phyloP scores from a whole-genome alignment of 176 grass and related monocot genomes.

The Areca catechu region DNA sequence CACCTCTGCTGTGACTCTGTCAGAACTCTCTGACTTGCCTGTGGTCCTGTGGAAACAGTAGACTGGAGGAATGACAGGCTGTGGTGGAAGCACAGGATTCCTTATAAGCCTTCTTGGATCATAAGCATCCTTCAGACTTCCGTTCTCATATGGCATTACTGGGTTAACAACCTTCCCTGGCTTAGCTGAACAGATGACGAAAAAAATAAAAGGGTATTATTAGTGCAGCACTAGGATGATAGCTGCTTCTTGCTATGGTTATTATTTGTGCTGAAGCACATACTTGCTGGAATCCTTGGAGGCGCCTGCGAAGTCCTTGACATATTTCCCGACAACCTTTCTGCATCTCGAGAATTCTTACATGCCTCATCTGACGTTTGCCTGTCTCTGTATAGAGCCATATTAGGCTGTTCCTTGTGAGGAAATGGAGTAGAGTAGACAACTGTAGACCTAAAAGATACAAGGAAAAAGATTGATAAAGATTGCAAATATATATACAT shows the following conservation, averaged over 20 bases:
- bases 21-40: conserved; percentile 41
- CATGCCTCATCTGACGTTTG: conserved; percentile 36
- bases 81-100: conserved; percentile 46
- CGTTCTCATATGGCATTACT: conserved; percentile 65
- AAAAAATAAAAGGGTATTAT: not conserved
- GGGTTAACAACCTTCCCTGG: conserved; percentile 74
- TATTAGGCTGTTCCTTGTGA: conserved; percentile 49
- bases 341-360: conserved; percentile 28
- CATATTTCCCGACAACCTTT: conserved; percentile 23
- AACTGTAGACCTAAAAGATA: conserved; percentile 65
- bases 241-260: not conserved
- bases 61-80: conserved; percentile 51
- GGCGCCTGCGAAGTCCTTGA: conserved; percentile 40
- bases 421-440: conserved; percentile 65
- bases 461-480: no score
- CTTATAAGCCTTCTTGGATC: conserved; percentile 55
- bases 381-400: conserved; percentile 45
- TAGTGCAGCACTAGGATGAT: not conserved
- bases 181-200: conserved; percentile 38
- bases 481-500: no score
- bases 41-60: conserved; percentile 59
- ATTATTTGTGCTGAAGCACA: not conserved
- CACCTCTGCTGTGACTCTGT: conserved; percentile 23
- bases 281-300: conserved; percentile 68
- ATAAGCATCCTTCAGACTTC: conserved; percentile 44